These are phyloP conservation scores for Paralagenidium karlingii DNA, from an alignment of 352 stramenopile genomes.

Conservation along the genomic window DNA sequence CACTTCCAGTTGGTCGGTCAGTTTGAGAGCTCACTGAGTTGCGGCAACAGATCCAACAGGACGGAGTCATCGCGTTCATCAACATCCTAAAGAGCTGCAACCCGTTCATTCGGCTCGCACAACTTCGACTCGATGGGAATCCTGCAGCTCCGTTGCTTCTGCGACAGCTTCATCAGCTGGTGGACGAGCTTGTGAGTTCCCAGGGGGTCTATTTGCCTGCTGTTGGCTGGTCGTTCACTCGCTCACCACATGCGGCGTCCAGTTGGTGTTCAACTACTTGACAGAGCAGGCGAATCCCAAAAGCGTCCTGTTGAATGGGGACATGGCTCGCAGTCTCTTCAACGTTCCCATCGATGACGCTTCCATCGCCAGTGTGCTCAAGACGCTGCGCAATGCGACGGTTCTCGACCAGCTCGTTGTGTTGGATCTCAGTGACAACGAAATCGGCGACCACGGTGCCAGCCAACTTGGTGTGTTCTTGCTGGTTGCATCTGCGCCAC, in stretches of 20 bases:
- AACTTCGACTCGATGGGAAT: too few relatives aligned
- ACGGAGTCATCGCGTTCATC: slow-evolving; percentile 17
- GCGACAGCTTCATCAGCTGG: slow-evolving; percentile 23
- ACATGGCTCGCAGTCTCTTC: slow-evolving; percentile 9
- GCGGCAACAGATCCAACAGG: slow-evolving; percentile 16
- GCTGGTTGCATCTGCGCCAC: slow-evolving; percentile 15
- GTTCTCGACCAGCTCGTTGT: slow-evolving; percentile 14
- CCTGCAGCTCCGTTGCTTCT: slow-evolving; percentile 15
- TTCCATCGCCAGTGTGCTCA: slow-evolving; percentile 15
- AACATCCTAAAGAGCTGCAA: slow-evolving; percentile 19
- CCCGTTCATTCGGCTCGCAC: too few relatives aligned
- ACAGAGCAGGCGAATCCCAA: too few relatives aligned
- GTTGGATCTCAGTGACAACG: slow-evolving; percentile 44
- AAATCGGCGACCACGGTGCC: slow-evolving; percentile 19
- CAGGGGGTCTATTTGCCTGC: too few relatives aligned
- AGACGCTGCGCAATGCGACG: slow-evolving; percentile 7
- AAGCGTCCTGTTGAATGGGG: background rate
- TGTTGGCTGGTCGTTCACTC: too few relatives aligned
- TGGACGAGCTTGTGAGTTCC: too few relatives aligned
- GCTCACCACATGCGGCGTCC: too few relatives aligned
- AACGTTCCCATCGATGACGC: slow-evolving; percentile 20
- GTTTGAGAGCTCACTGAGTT: background rate
- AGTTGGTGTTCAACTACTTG: too few relatives aligned
- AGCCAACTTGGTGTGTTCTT: slow-evolving; percentile 30
- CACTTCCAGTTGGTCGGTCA: background rate